Evolutionary conservation across 495 filamentous ascomycete species (phyloP), one percentile per base, ranked within the genome.

Genomic region (Saxophila tyrrhenica): DNA sequence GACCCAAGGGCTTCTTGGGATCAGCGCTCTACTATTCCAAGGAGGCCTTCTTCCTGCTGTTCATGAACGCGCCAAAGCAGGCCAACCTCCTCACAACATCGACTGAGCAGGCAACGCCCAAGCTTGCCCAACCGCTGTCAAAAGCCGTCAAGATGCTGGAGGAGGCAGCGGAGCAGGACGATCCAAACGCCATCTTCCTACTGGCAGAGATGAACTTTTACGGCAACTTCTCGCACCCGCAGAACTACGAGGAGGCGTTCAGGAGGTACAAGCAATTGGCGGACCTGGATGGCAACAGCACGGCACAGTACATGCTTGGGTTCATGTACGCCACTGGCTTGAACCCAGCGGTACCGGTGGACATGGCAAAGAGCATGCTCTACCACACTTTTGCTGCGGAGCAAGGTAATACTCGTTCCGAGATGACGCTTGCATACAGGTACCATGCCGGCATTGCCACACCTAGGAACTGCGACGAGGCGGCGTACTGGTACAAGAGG

Each of bases 131-230:
- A 20, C 63, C 68, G 2, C 64, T 72, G 3, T 43, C 56, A 2
- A 55, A 63, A 53, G 89, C 87, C 1, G 84, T 94, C 38, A 74
- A 75, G 49, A 75, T 91, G 44, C 74, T 99, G 51, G 78, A 87
- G 62, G 73, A 79, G 39, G 87, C 94, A 21, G 86, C 87, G 25
- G 70, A 79, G 23, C 72, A 83, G 55, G 82, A 84, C 52, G 86
- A 92, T 63, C 73, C 87, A 1, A 92, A 97, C 68, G 94, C 94
- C 22, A 82, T 96, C 46, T 95, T 84, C 65, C 73, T 94, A 17
- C 73, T 99, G 17, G 94, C 87, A 29, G 87, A 97, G 69, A 85
- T 97, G 81, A 95, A 89, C 67, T 95, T 96, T 68, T 88, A 92
- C 65, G 94, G 92, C 67, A 95, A 96, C 68, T 97, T 80, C 69